Base-by-base conservation (phyloP, 345 rosid species). In the Lumnitzera littorea region DNA sequence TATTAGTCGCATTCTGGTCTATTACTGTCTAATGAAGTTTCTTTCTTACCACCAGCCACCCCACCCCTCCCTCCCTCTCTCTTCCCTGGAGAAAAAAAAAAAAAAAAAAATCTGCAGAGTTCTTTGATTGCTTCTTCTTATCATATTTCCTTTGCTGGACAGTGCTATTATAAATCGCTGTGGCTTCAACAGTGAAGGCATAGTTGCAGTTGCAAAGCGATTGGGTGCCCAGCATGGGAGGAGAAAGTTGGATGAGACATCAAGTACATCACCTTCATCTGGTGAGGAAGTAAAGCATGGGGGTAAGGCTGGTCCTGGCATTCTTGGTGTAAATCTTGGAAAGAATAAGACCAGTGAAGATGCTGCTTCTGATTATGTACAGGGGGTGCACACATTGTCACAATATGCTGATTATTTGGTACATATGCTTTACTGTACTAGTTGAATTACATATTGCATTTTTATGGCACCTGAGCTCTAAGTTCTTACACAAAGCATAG, bases 401-500 rank as follows among this genome's bases (percentile, higher is more conserved):
- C 99, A 94, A 47, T 94, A 80, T 80, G 97, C 97, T 58, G 99
- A 94, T 81, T 94, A 88, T 81, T 79, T 90, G 95, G 99, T 94
- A 86, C 56, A 48, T 48, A 62, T 59, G 7, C 50, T 60, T 24
- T 47, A 58, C 63, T 52, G 47, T 72, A 3, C 41, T 62, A 23
- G 46, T 76, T 62, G 15, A 15, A 23, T 29, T 13, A 53, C 59
- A 46, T 46, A 36, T 36, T 53, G 54, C 15, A n/a, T 14, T 29
- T 29, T 29, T 29, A 6, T 29, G 36, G 36, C 5, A 29, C 36
- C 36, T 29, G 1, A 9, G 43, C 43, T 36, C 43, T 36, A 36
- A 36, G 43, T 36, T 36, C 43, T 36, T 36, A 36, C 43, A 36
- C 16, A 46, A 56, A 57, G 20, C 29, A 13, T 64, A 14, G 11